Base-by-base conservation (phyloP, 192 early-diverging fungal genomes). In the Thamnidium elegans region DNA sequence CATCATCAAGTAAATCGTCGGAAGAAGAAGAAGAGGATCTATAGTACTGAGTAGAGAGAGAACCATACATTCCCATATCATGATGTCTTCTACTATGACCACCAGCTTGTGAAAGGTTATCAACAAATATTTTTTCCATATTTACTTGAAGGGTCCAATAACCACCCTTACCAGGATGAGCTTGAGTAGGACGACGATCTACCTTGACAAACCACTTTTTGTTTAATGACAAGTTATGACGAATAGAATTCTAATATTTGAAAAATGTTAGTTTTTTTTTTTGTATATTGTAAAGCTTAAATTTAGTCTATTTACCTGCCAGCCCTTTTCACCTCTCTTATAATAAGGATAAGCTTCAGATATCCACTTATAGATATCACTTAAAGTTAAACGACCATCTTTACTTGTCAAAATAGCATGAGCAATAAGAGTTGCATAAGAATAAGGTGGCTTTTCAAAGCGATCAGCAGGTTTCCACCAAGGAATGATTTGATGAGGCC, bases 171-270 rank as follows among this genome's bases (percentile, higher is more conserved):
- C 85, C 88, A 54, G 82, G 85, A 66, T 86, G 88, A 43, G 63
- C 84, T n/a, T 79, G 77, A 5, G 85, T 82, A 11, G 72, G 72
- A 2, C 67, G 60, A 1, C 93, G 82, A 5, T 90, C 84, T 13
- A 93, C 74, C 61, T 90, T 88, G 17, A 82, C 74, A 64, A 96
- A 96, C 32, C 78, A 81, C 20, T 62, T 62, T 62, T 86, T 86
- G 66, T 95, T 95, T 13, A 94, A 80, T 10, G 90, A 91, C 19
- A 96, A 79, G 65, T 93, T 93, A 71, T 96, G 93, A 13, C 94
- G 80, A 50, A 96, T 88, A 2, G 93, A 95, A 75, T 95, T 96
- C 84, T 93, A 14, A 62, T 14, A 7, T 34, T 47, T 10, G 34
- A 36, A 32, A 32, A 30, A 62, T 50, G 31, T 11, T 26, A n/a